Evolutionary conservation across 2,329 filamentous ascomycete genomes (phyloP).

Genomic region (Microascus cirrosus): DNA sequence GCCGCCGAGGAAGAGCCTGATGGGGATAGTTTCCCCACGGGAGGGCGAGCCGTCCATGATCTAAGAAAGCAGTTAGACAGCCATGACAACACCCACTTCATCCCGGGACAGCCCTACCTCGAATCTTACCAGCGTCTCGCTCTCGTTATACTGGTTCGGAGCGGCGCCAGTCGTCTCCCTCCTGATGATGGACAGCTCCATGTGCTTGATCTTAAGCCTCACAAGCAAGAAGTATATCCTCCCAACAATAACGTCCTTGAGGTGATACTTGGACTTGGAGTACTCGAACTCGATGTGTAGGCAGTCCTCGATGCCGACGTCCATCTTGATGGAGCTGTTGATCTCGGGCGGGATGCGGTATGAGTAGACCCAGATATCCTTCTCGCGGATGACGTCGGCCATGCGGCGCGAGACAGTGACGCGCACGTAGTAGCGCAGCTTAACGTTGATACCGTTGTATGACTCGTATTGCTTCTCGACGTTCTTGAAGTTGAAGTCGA

Average conservation of each 20-base stretch:
- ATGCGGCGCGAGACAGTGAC: constrained; percentile 95
- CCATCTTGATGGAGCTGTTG: constrained; percentile 99
- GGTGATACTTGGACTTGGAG: constrained; percentile 97
- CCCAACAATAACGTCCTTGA: constrained; percentile 98
- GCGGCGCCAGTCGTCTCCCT: constrained; percentile 92
- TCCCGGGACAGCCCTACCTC: constrained; percentile 46
- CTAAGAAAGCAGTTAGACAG: constrained; percentile 22
- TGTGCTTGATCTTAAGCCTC: constrained; percentile 97
- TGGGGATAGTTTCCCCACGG: constrained; percentile 87
- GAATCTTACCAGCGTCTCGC: constrained; percentile 92
- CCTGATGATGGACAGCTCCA: constrained; percentile 97
- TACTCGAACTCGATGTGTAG: constrained; percentile 99
- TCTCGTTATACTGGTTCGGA: constrained; percentile 99
- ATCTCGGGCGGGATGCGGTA: constrained; percentile 97
- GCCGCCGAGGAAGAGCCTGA: constrained; percentile 89
- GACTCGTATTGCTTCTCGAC: constrained; percentile 99
- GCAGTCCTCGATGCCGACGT: constrained; percentile 98
- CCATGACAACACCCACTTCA: neutral
- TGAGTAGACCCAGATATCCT: constrained; percentile 99
- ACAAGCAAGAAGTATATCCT: constrained; percentile 97
- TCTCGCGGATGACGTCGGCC: constrained; percentile 96
- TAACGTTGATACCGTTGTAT: constrained; percentile 99
- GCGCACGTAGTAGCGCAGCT: constrained; percentile 94
- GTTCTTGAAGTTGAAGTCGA: constrained; percentile 99
- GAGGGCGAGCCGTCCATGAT: constrained; percentile 99